A percentile compares a stretch with the other conserved stretches of the same genome.
Conservation (phyloP, 2,329 filamentous ascomycete genomes). For the Phaeosphaeriaceae sp. region DNA sequence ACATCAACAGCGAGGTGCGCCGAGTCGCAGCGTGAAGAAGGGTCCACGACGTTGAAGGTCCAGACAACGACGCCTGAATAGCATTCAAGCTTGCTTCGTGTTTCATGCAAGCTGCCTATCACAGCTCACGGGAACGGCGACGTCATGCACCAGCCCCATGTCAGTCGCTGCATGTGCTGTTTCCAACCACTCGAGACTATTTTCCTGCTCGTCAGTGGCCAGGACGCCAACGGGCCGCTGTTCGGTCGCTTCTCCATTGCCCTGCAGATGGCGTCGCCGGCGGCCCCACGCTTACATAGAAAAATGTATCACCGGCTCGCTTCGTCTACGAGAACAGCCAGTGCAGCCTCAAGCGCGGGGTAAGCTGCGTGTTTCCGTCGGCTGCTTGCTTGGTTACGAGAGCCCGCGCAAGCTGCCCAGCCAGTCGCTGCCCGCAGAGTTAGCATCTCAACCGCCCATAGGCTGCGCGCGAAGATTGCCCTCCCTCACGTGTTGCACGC, state of each 20-base stretch:
- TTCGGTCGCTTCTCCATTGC: conserved; percentile 1
- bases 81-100: neutral
- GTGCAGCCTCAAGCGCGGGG: neutral
- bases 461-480: conserved; percentile 2
- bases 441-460: conserved; percentile 25
- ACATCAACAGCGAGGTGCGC: neutral
- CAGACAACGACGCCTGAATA: neutral
- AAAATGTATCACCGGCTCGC: conserved; percentile 1
- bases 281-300: conserved; percentile 7
- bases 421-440: conserved; percentile 17
- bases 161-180: neutral
- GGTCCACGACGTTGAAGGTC: neutral
- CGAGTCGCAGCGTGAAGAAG: neutral
- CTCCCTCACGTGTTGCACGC: conserved; percentile 1
- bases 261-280: neutral
- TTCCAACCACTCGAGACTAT: neutral
- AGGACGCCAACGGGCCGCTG: conserved; percentile 4
- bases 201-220: neutral
- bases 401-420: conserved; percentile 3
- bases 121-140: neutral
- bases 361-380: neutral
- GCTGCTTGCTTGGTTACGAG: neutral
- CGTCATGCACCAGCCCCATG: conserved; percentile 2
- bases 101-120: neutral
- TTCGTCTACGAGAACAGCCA: neutral